These are phyloP conservation scores for Colletotrichum sojae DNA, from an alignment of 2,329 filamentous ascomycete genomes.

Conservation along the genomic window DNA sequence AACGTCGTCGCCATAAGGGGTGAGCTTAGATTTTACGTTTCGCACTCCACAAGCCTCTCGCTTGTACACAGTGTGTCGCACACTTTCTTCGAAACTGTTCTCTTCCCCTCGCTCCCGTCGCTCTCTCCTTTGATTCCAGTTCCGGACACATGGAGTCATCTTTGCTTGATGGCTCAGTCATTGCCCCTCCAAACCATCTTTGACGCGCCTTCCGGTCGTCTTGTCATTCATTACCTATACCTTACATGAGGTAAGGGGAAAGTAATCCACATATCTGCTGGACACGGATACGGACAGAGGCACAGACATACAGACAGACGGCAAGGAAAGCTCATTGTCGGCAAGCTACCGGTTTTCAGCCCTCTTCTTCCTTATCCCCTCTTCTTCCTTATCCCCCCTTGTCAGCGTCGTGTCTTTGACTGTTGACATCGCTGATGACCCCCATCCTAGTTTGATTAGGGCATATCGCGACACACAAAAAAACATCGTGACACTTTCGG, in stretches of 20 bases:
- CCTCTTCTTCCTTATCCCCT: neutral
- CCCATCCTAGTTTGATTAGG: neutral
- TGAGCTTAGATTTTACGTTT: neutral
- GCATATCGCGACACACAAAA: conserved; percentile 5
- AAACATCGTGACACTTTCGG: neutral
- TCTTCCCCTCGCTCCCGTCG: no score
- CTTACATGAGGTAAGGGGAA: conserved; percentile 7
- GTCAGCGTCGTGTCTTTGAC: neutral
- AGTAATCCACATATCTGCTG: neutral
- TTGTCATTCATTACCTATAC: no score
- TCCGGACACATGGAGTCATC: neutral
- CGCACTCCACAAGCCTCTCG: conserved; percentile 1
- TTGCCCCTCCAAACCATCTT: neutral
- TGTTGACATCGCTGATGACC: neutral
- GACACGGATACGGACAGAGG: no score
- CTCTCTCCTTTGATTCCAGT: conserved; percentile 3
- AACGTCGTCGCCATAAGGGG: neutral
- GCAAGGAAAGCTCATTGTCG: no score
- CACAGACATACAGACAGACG: no score
- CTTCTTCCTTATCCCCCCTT: neutral
- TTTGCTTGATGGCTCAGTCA: neutral
- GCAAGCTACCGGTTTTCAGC: no score
- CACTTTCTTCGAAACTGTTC: neutral
- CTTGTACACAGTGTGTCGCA: conserved; percentile 24
- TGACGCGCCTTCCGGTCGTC: no score